Evolutionary conservation across 129 eudicot genomes (phyloP), one percentile per base, ranked within the genome.

Genomic region (Lactuca sativa): DNA sequence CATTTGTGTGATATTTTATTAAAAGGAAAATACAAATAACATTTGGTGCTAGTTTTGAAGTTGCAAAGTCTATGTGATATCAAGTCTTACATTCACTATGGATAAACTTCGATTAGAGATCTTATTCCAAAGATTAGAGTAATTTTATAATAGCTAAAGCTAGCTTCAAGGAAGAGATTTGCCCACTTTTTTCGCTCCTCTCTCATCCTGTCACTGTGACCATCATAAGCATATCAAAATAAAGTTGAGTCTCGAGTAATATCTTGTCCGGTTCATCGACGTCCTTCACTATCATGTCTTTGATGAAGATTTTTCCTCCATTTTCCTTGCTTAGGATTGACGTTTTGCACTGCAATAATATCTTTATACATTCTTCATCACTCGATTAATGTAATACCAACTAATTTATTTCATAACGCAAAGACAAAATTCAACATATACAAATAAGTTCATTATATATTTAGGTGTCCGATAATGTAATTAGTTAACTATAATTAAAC

Each of bases 131-230:
- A 58, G 0, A 48, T 43, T 2, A 71, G 71, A 40, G 65, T 73
- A 6, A 82, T 74, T 16, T 74, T 78, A 51, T 69, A 74, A 3
- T 10, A 33, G 48, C 71, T 41, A 56, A 82, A 82, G n/a, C 77
- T 80, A 40, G 72, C 72, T 10, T 70, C 67, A 9, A 33, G 5
- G 44, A 74, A 74, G 56, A 82, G 83, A 54, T 69, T 69, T 6
- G 57, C 74, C 86, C 80, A 78, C 13, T 74, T 37, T 70, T 55
- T 53, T 82, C 74, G 13, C 47, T 78, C 60, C 86, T 82, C 71
- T 82, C 86, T 69, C 47, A 73, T 48, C 86, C 82, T 0, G 16
- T 61, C 12, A 31, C 21, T 31, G n/a, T 3, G 47, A 65, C 14
- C 72, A 70, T 55, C 84, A 74, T 69, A 60, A 69, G 25, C 51